Base-by-base conservation (phyloP, 169 alveolate species). In the Cryptosporidium meleagridis region DNA sequence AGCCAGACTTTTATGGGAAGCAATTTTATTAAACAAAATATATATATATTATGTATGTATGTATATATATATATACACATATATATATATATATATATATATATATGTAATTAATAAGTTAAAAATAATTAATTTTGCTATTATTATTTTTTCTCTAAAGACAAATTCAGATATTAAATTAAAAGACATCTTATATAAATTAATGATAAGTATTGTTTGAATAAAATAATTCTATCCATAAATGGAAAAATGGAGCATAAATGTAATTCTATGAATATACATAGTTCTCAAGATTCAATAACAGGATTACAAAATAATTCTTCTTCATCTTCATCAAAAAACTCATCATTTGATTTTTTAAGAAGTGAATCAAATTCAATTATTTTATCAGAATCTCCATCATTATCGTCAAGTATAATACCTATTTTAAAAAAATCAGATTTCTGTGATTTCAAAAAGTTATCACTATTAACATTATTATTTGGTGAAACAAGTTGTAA, bases 231-330 rank as follows among this genome's bases (percentile, higher is more conserved):
- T 65, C 0, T 5, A 26, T 31, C 10, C 1, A 65, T 33, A 65
- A 26, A 65, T 65, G 14, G 6, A 65, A n/a, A 16, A 65, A 37
- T 65, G 72, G 72, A 65, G 72, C 51, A 31, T 33, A 65, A 65
- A 44, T 41, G 10, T 9, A 16, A 29, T 65, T 65, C 72, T 10
- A 9, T 65, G 16, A 48, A 45, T 45, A 31, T 37, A 35, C 41
- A n/a, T 39, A n/a, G 31, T 72, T 72, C 85, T 4, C 70, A 29
- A 35, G 85, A 72, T 39, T 75, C 67, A 26, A 21, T 33, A 3
- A 14, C 39, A 41, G 29, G 18, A 31, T 12, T 44, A 35, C 41
- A 31, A 26, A 37, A 33, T n/a, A 26, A 70, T 14, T 51, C 44
- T n/a, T 53, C 71, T 37, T 26, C 59, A 23, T 53, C 71, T 37